These are phyloP conservation scores for Oryza punctata DNA, from an alignment of 176 grass and related monocot species.

Conservation along the genomic window DNA sequence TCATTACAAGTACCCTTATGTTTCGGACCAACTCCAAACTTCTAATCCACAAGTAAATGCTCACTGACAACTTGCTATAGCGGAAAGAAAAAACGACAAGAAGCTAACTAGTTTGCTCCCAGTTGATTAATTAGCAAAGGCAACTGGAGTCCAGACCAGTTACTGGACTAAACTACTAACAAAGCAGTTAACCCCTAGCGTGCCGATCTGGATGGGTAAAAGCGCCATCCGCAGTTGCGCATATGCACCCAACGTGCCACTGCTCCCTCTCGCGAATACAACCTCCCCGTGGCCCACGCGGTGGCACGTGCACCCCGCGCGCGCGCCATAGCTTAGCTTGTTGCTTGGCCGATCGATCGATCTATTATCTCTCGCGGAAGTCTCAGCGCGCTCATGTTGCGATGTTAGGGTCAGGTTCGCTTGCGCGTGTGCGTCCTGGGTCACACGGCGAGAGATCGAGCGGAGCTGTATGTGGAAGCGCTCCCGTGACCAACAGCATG, in stretches of 20 bases:
- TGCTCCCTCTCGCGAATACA: slow-evolving; percentile 16
- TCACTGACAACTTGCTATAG: not conserved
- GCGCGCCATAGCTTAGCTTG: not conserved
- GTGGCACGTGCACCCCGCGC: slow-evolving; percentile 27
- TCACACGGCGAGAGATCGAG: slow-evolving; percentile 7
- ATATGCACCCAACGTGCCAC: slow-evolving; percentile 21
- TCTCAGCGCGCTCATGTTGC: not conserved
- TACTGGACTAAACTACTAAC: not conserved
- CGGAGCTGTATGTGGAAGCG: not conserved
- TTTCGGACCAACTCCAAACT: too few relatives aligned
- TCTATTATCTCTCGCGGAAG: not conserved
- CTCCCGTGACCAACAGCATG: not conserved
- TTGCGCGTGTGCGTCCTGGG: slow-evolving; percentile 18
- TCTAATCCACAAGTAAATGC: not conserved
- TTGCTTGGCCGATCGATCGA: not conserved
- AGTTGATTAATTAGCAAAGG: not conserved
- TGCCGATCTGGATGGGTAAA: not conserved
- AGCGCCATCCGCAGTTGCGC: not conserved
- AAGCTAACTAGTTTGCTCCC: not conserved
- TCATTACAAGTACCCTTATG: not conserved
- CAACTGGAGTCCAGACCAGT: not conserved
- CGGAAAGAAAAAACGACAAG: not conserved
- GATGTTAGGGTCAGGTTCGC: slow-evolving; percentile 14
- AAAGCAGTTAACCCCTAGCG: not conserved
- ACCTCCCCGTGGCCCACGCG: slow-evolving; percentile 31